These are phyloP conservation scores for Salix udensis DNA, from an alignment of 345 rosid species.

Conservation along the genomic window DNA sequence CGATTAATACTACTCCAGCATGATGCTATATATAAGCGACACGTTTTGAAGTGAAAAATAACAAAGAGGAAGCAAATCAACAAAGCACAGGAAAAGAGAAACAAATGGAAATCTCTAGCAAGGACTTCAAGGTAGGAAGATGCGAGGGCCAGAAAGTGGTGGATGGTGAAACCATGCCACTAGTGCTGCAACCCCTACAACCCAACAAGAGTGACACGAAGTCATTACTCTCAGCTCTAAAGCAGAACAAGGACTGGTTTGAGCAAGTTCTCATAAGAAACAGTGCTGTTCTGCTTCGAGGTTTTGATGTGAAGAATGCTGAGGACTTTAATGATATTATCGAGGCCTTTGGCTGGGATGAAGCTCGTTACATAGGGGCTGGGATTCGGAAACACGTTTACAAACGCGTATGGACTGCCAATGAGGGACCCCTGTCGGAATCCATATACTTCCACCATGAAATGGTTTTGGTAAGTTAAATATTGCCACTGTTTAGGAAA, in stretches of 20 bases:
- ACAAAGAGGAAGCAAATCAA: neutral
- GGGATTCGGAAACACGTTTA: slow-evolving; percentile 53
- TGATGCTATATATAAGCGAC: slow-evolving; percentile 12
- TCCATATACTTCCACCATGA: slow-evolving; percentile 69
- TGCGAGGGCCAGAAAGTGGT: slow-evolving; percentile 63
- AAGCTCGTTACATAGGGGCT: slow-evolving; percentile 54
- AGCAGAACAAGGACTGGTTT: slow-evolving; percentile 52
- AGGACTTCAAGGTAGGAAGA: slow-evolving; percentile 52
- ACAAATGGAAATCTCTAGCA: slow-evolving; percentile 35
- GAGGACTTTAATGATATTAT: slow-evolving; percentile 53
- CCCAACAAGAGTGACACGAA: slow-evolving; percentile 22
- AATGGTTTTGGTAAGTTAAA: slow-evolving; percentile 52
- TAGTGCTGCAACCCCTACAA: slow-evolving; percentile 40
- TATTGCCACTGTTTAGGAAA: neutral
- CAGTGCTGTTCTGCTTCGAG: slow-evolving; percentile 58
- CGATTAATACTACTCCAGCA: slow-evolving; percentile 1
- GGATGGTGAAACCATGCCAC: slow-evolving; percentile 56
- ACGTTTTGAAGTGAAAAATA: neutral
- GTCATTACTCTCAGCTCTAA: slow-evolving; percentile 32
- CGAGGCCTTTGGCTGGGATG: slow-evolving; percentile 56
- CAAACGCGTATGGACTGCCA: slow-evolving; percentile 65
- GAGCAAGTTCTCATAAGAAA: slow-evolving; percentile 53
- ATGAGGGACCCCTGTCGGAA: slow-evolving; percentile 69
- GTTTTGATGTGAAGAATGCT: slow-evolving; percentile 46
- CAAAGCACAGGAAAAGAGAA: neutral